phyloP scores from a whole-genome alignment of 75 land plant species.

The Selaginella moellendorffii region DNA sequence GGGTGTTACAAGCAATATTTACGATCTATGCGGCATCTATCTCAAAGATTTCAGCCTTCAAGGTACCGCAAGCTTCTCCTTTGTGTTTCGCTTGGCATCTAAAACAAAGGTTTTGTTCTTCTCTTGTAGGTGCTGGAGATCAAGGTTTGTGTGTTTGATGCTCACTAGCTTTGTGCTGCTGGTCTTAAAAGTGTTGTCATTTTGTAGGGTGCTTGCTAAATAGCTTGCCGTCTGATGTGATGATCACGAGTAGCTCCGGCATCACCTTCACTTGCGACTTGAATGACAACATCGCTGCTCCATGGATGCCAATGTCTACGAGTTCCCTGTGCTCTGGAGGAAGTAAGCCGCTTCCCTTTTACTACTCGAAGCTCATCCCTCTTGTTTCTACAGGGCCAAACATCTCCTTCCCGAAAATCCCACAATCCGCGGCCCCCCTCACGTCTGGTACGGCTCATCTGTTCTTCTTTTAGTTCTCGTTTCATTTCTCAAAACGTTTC shows the following conservation, averaged over 20 bases:
- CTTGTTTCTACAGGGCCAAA: background rate
- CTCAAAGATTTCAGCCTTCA: slow-evolving; percentile 92
- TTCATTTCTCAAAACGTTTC: too few species aligned
- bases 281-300: slow-evolving; percentile 89
- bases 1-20: slow-evolving; percentile 70
- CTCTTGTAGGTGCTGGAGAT: slow-evolving; percentile 1
- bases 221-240: slow-evolving; percentile 74
- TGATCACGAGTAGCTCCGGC: slow-evolving; percentile 51
- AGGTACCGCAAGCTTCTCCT: too few species aligned
- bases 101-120: background rate
- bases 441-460: background rate
- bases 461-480: too few species aligned
- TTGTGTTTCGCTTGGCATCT: background rate
- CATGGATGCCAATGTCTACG: slow-evolving; percentile 33
- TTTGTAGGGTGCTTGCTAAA: slow-evolving; percentile 71
- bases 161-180: too few species aligned
- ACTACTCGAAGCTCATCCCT: too few species aligned
- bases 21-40: slow-evolving; percentile 73
- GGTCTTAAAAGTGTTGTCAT: background rate
- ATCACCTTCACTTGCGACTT: slow-evolving; percentile 76
- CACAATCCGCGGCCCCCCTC: background rate
- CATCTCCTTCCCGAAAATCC: background rate
- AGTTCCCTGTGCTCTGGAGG: background rate
- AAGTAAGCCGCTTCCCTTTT: background rate
- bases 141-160: too few species aligned